Base-by-base conservation (phyloP, 306 rosid genomes). In the Pueraria montana region DNA sequence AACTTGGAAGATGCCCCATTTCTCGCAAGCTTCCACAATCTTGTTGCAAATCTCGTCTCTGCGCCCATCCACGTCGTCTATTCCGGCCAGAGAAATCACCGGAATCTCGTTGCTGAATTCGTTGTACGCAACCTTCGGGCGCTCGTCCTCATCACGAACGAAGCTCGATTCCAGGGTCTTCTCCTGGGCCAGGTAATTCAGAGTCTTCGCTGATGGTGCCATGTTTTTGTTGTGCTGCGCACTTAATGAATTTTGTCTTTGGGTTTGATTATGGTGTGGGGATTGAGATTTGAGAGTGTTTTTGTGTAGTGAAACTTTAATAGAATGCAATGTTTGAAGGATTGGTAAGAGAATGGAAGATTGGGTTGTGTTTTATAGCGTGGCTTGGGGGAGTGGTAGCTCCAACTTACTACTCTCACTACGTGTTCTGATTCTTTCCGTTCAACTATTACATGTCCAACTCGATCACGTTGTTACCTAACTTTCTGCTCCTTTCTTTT, bases 1-100 rank as follows among this genome's bases (percentile, higher is more conserved):
- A 1, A 96, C 83, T 79, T 96, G 99, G 70, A 94, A 96, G 16
- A 96, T 27, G 0, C 99, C 99, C 99, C 99, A 96, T 0, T 90
- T 89, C 83, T 94, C 99, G 3, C 94, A 96, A 8, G 99, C 98
- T 55, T 86, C 90, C 0, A 94, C 97, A 8, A 96, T 94, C 24
- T 88, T 86, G 32, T 75, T 32, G 53, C 98, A 81, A 12, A 94
- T 91, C 46, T 86, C 87, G 0, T 32, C 56, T 11, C 98, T 84
- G 0, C 90, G 87, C 0, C 91, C 92, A 0, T 80, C 85, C 0
- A 50, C 74, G 4, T 81, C 93, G 20, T 92, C 94, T 12, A 96
- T 90, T 4, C 98, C 98, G 1, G 87, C 86, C 0, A 96, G 89
- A 0, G 99, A 96, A n/a, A 96, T 94, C 40, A 96, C 21, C 0